Evolutionary conservation across 257 asterid genomes (phyloP).

Genomic region (Parsonsia alboflavescens): DNA sequence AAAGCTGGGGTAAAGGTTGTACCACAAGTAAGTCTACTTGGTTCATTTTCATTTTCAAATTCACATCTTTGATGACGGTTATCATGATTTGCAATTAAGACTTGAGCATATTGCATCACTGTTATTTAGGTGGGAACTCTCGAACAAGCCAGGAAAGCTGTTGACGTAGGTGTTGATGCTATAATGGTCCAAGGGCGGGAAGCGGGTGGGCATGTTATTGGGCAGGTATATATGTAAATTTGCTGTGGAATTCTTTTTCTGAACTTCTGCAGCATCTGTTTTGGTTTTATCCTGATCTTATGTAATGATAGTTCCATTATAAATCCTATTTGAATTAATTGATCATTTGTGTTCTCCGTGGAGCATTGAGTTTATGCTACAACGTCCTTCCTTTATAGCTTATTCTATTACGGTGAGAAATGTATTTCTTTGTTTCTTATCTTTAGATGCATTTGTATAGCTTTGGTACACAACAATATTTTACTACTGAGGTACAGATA

Average conservation of each 20-base stretch:
- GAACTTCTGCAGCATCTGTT: not conserved
- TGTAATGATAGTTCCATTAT: not conserved
- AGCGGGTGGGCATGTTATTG: constrained; percentile 93
- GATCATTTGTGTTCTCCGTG: not conserved
- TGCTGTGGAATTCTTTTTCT: not conserved
- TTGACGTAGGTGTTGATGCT: constrained; percentile 71
- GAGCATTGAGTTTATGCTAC: no score
- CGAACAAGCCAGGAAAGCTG: constrained; percentile 67
- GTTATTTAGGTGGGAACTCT: constrained; percentile 64
- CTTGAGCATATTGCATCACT: not conserved
- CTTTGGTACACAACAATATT: no score
- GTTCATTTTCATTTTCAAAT: not conserved
- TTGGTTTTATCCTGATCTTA: not conserved
- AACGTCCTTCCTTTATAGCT: no score
- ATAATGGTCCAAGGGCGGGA: constrained; percentile 83
- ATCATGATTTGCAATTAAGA: not conserved
- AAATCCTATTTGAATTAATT: not conserved
- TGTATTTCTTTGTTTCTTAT: no score
- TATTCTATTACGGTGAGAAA: no score
- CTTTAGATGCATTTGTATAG: no score
- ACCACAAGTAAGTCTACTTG: constrained; percentile 61
- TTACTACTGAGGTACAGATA: no score
- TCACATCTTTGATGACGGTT: not conserved
- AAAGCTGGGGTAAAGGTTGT: constrained; percentile 70
- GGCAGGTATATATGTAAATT: constrained; percentile 47